Conservation (phyloP, 1,284 basidiomycete species). For the Meira nashicola region DNA sequence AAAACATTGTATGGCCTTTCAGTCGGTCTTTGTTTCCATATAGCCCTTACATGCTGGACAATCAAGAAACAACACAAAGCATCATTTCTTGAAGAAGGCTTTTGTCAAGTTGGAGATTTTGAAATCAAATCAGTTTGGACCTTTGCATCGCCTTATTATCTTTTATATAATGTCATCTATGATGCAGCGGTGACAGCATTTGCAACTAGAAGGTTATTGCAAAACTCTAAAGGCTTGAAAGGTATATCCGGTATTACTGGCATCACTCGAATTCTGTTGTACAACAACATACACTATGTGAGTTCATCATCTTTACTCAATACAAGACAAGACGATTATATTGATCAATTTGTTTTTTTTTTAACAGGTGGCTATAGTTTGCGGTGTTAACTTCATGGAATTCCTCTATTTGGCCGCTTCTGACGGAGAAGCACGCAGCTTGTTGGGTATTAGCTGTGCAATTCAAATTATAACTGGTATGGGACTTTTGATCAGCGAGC, state of each 20-base stretch:
- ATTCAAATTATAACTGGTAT: conserved; percentile 9
- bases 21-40: no score
- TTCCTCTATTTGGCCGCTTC: neutral
- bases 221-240: neutral
- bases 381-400: neutral
- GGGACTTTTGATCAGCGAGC: conserved; percentile 1
- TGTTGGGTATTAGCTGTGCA: neutral
- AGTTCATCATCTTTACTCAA: neutral
- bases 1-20: neutral
- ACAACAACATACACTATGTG: conserved; percentile 18
- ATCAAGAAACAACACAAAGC: no score
- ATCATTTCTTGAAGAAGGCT: no score
- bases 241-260: conserved; percentile 6
- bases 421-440: neutral
- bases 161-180: conserved; percentile 10
- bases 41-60: no score
- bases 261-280: conserved; percentile 12
- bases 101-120: no score
- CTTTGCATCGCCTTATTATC: conserved; percentile 2
- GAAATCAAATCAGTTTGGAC: neutral
- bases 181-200: conserved; percentile 2
- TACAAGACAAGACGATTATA: neutral
- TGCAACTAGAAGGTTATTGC: neutral
- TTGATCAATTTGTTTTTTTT: neutral
- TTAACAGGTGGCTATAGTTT: neutral